Evolutionary conservation across 2,329 filamentous ascomycete species (phyloP).

Genomic region (Beauveria sp.): DNA sequence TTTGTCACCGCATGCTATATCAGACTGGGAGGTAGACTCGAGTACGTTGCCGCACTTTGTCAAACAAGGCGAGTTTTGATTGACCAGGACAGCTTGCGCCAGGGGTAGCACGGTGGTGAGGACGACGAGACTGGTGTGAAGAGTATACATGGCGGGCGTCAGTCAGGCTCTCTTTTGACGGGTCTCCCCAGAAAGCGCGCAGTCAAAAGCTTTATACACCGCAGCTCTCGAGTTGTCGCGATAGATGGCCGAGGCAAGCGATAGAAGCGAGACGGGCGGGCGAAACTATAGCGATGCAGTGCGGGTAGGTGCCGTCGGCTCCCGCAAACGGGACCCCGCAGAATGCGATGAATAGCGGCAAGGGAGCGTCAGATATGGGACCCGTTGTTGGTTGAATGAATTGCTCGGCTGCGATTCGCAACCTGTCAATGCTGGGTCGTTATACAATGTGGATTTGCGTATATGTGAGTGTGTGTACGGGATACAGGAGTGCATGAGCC

Average conservation of each 20-base stretch:
- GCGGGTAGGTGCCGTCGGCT: neutral
- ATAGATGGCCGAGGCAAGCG: neutral
- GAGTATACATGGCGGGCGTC: conserved; percentile 12
- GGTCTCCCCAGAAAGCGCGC: neutral
- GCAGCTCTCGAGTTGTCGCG: neutral
- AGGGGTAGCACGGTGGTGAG: conserved; percentile 16
- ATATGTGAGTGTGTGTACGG: neutral
- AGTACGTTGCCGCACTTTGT: conserved; percentile 47
- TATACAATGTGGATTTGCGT: neutral
- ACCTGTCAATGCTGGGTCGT: neutral
- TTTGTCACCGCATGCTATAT: conserved; percentile 40
- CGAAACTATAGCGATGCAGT: neutral
- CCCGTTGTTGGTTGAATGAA: conserved; percentile 1
- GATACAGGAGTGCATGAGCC: neutral
- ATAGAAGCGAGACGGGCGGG: neutral
- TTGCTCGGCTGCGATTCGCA: neutral
- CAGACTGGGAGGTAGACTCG: conserved; percentile 33
- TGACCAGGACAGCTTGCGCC: conserved; percentile 32
- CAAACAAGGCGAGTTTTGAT: conserved; percentile 41
- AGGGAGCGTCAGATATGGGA: conserved; percentile 1
- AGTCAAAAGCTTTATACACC: neutral
- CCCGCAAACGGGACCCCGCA: neutral
- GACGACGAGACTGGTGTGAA: conserved; percentile 16
- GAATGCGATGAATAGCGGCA: neutral
- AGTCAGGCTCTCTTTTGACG: neutral